These are phyloP conservation scores for Amphirosellinia nigrospora DNA, from an alignment of 495 filamentous ascomycete genomes.

Conservation along the genomic window DNA sequence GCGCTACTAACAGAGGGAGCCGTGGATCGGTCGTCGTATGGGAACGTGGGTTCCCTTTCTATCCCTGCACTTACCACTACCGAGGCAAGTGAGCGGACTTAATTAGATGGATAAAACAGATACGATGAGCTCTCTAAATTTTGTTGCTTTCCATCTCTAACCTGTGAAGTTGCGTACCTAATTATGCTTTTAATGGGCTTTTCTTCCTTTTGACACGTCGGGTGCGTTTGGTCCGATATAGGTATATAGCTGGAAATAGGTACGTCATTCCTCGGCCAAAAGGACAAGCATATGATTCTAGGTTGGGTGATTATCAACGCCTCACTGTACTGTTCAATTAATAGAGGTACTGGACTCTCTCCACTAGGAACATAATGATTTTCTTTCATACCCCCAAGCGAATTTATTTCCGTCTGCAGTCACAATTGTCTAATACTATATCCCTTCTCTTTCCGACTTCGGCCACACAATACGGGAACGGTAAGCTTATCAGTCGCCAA, in stretches of 20 bases:
- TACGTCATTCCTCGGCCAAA: conserved; percentile 23
- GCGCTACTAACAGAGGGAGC: neutral
- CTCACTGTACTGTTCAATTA: too few relatives aligned
- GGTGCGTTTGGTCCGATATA: conserved; percentile 3
- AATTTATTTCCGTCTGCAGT: neutral
- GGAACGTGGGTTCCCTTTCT: neutral
- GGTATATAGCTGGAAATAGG: neutral
- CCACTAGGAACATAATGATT: neutral
- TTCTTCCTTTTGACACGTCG: neutral
- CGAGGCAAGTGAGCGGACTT: neutral
- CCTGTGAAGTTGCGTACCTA: neutral
- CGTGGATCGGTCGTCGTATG: neutral
- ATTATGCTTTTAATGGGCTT: neutral
- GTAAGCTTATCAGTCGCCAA: neutral
- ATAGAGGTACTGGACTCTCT: neutral
- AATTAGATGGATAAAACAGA: neutral
- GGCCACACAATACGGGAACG: neutral
- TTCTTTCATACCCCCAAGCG: neutral
- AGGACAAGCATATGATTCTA: conserved; percentile 7
- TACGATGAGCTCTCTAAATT: neutral
- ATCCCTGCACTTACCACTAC: neutral
- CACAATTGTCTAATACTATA: neutral
- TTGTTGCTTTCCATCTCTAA: neutral
- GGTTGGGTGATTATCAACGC: too few relatives aligned
- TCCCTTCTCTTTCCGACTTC: neutral